Base-by-base conservation (phyloP, 2,329 filamentous ascomycete genomes). In the Neospermospora avenae region DNA sequence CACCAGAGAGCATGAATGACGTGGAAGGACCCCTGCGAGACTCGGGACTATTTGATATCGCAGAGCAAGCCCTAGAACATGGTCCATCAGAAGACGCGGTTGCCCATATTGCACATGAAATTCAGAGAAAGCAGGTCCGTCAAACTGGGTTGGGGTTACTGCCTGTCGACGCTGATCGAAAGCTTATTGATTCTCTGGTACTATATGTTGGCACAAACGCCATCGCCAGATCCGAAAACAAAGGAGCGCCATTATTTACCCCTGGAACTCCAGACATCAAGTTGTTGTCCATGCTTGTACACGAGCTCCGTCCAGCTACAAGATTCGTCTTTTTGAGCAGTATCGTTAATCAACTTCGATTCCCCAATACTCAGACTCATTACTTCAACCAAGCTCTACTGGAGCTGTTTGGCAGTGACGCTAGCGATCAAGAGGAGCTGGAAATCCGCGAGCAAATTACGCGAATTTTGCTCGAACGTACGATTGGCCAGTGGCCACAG, bases 361-460 rank as follows among this genome's bases (percentile, higher is more conserved):
- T 89, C 73, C 91, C 93, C 11, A 96, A 92, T 71, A 86, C 87
- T 52, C 87, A 96, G 71, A 99, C 95, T 13, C 89, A 93, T 71
- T 99, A 95, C 77, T 99, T 96, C 77, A 93, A 87, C 72, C 90
- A 92, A 69, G 84, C 89, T 14, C 80, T 98, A 45, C 81, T 98
- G 51, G 86, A 96, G 68, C 80, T 97, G 41, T 98, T 97, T 74
- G 90, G 87, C 20, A 84, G 85, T 64, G 90, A 95, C 77, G 78
- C 82, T 70, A 81, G 76, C 72, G 87, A 88, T 67, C 85, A 89
- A 16, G 90, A 95, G 70, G 90, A 93, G 69, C 82, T 82, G 1
- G 89, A 92, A 64, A 87, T 97, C 51, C 90, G 93, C 37, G 89
- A 98, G 77, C 91, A 96, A 73, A 93, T 99, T 60, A 91, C 91